These are phyloP conservation scores for Ilex asprella DNA, from an alignment of 257 asterid genomes.

Conservation along the genomic window DNA sequence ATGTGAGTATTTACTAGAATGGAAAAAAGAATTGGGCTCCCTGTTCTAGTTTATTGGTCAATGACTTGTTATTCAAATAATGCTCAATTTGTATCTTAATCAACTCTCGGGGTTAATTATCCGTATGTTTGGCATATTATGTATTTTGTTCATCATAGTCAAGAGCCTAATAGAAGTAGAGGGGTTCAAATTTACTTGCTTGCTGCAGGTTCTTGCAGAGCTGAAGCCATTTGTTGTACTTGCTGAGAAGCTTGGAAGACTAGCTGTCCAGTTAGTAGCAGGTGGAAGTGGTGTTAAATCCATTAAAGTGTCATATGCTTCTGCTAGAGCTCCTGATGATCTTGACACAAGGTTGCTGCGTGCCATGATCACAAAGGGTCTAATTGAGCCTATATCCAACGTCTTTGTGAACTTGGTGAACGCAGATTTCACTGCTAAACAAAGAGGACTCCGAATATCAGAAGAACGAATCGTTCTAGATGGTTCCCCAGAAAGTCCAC, in stretches of 20 bases:
- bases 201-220: constrained; percentile 67
- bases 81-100: no score
- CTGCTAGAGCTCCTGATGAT: constrained; percentile 87
- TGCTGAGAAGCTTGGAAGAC: constrained; percentile 91
- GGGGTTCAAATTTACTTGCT: no score
- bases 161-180: no score
- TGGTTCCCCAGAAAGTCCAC: constrained; percentile 84
- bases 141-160: no score
- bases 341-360: constrained; percentile 87
- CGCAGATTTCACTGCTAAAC: constrained; percentile 91
- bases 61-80: no score
- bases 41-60: no score
- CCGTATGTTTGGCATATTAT: no score
- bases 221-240: constrained; percentile 79
- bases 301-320: constrained; percentile 69
- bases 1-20: no score
- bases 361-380: constrained; percentile 92
- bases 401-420: constrained; percentile 72
- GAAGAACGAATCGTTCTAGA: constrained; percentile 70
- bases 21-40: no score
- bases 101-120: no score
- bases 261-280: constrained; percentile 86
- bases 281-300: constrained; percentile 79
- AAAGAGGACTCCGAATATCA: constrained; percentile 63
- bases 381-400: constrained; percentile 83